Base-by-base conservation (phyloP, 495 filamentous ascomycete genomes). In the Neurospora cerealis region DNA sequence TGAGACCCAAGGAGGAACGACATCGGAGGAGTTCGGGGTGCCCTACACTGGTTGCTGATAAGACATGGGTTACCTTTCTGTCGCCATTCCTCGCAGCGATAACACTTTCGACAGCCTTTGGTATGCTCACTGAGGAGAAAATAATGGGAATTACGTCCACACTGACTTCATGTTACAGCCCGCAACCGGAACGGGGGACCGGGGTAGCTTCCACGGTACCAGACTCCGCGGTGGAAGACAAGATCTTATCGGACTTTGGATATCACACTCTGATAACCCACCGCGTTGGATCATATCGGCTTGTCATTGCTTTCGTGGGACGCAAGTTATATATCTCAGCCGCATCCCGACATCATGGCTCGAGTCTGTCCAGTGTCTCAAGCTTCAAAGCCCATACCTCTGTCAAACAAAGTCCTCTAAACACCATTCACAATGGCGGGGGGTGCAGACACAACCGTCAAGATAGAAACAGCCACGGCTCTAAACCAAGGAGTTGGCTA, bases 401-500 rank as follows among this genome's bases (percentile, higher is more conserved):
- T 40, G 11, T 21, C 69, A 2, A 15, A 15, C 34, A 37, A 70
- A 17, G 17, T 32, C 70, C 11, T 8, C 69, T 70, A 36, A 21
- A 37, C 69, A 70, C 34, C 69, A 36, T 70, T 8, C 38, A 36
- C 5, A 36, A 70, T 70, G 38, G 38, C 34, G 2, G 38, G 34
- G 1, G 34, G 39, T 21, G 34, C 15, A 28, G 32, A 69, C n/a
- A 62, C 40, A 4, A 36, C 75, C 72, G 69, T 74, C 78, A 72
- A 75, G 75, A 21, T 54, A 32, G 54, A 62, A 28, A 62, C 54
- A 32, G n/a, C 54, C n/a, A 79, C 91, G 28, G 89, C 92, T 7
- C 85, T 96, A 32, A 85, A 83, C 72, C 88, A 92, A 78, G 90
- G 87, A 62, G 92, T 91, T 78, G 93, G 93, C 76, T 96, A 95